A percentile compares a stretch with the other conserved stretches of the same genome.
Evolutionary conservation across 345 rosid species (phyloP).

Genomic region (Hibiscus syriacus): DNA sequence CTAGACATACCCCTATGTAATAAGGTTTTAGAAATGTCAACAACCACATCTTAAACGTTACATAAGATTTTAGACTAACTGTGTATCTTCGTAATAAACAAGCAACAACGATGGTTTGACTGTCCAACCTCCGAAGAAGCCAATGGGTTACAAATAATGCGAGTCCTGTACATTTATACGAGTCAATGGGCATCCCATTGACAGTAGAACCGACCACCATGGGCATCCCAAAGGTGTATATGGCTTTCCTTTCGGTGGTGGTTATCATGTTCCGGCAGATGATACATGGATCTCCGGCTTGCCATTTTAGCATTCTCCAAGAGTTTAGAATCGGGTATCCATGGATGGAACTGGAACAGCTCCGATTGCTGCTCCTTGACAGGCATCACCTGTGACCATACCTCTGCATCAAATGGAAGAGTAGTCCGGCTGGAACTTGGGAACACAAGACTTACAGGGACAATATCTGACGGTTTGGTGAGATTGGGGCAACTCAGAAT

Average conservation of each 20-base stretch:
- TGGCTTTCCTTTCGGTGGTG: background rate
- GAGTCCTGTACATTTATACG: no score
- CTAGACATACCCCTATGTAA: no score
- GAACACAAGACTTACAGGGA: conserved; percentile 15
- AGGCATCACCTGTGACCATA: conserved; percentile 21
- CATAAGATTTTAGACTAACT: no score
- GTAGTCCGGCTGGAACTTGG: conserved; percentile 22
- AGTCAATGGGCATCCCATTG: no score
- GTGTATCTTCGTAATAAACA: no score
- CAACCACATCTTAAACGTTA: no score
- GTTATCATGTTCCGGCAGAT: conserved; percentile 3
- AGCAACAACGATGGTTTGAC: no score
- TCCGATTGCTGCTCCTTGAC: conserved; percentile 24
- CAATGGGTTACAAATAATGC: no score
- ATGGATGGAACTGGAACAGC: conserved; percentile 12
- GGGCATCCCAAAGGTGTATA: background rate
- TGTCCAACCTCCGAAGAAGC: no score
- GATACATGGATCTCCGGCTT: conserved; percentile 1
- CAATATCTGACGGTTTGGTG: conserved; percentile 13
- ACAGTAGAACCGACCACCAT: background rate
- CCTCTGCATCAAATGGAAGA: conserved; percentile 7
- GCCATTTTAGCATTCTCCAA: conserved; percentile 17
- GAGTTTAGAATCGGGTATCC: background rate
- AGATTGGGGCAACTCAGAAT: conserved; percentile 19
- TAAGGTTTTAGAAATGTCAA: no score